Evolutionary conservation across 2,329 filamentous ascomycete species (phyloP).

Genomic region (Aspergillus jensenii): DNA sequence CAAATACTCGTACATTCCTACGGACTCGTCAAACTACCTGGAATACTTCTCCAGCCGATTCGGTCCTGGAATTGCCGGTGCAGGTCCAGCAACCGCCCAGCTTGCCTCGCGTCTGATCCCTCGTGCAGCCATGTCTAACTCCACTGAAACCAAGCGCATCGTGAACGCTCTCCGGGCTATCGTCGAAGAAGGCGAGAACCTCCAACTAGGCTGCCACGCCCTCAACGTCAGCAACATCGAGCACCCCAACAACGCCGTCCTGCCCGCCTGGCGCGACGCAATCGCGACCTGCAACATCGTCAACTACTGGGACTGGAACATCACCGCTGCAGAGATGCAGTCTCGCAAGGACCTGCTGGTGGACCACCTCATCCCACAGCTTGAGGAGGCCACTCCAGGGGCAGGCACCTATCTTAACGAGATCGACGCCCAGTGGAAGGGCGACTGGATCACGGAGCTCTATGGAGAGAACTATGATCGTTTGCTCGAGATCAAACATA

Average conservation of each 20-base stretch:
- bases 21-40: background rate
- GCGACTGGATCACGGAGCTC: constrained; percentile 22
- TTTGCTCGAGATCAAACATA: background rate
- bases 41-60: background rate
- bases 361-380: background rate
- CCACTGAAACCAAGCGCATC: background rate
- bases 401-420: constrained; percentile 26
- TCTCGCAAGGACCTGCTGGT: background rate
- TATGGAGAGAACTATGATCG: constrained; percentile 20
- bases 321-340: background rate
- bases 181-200: background rate
- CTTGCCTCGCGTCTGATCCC: background rate
- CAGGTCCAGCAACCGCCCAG: background rate
- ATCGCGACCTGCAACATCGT: background rate
- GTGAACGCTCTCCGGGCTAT: background rate
- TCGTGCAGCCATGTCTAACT: background rate
- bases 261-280: background rate
- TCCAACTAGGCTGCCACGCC: background rate
- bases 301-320: background rate
- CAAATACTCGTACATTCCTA: background rate
- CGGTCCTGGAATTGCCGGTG: background rate
- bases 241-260: background rate
- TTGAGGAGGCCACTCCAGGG: background rate
- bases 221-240: background rate
- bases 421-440: constrained; percentile 19